Base-by-base conservation (phyloP, 345 rosid genomes). In the Erucastrum elatum region DNA sequence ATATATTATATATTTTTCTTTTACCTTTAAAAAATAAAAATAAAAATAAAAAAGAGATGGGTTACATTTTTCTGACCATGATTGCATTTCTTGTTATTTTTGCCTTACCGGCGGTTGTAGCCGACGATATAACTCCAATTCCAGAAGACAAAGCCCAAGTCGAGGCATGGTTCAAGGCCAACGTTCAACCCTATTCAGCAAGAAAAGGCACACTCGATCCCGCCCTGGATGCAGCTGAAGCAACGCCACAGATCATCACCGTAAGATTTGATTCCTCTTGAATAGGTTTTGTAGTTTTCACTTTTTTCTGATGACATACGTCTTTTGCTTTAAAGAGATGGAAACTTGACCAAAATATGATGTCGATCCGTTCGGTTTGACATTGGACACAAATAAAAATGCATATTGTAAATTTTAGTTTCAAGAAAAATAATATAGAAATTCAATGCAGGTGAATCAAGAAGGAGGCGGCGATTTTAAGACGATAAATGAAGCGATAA, bases 171-270 rank as follows among this genome's bases (percentile, higher is more conserved):
- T 87, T 90, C 73, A 13, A 6, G 0, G 46, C 65, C 44, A 84
- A 84, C 10, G 85, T 90, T 21, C 16, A 63, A 80, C 70, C 61
- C 1, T 2, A 16, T 4, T 29, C 71, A 1, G 21, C 9, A 0
- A 82, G 89, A 4, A 79, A 76, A n/a, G 82, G 82, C 44, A 75
- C 75, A 29, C 51, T 91, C 5, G 87, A 91, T 77, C 77, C 90
- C 3, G 79, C 41, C 56, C 85, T 89, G 2, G 81, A 41, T 16
- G 83, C 78, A 0, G 94, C 92, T 0, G 94, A 91, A 72, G 80
- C 81, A 2, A 0, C 9, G 0, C 65, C 72, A 4, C 84, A 6
- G 41, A 72, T 81, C 0, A 81, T 89, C 46, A 84, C n/a, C 80
- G 91, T 90, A 3, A 31, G 83, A 46, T 13, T 13, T 13, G 4